Base-by-base conservation (phyloP, 176 grass and related monocot species). In the Oryza australiensis region DNA sequence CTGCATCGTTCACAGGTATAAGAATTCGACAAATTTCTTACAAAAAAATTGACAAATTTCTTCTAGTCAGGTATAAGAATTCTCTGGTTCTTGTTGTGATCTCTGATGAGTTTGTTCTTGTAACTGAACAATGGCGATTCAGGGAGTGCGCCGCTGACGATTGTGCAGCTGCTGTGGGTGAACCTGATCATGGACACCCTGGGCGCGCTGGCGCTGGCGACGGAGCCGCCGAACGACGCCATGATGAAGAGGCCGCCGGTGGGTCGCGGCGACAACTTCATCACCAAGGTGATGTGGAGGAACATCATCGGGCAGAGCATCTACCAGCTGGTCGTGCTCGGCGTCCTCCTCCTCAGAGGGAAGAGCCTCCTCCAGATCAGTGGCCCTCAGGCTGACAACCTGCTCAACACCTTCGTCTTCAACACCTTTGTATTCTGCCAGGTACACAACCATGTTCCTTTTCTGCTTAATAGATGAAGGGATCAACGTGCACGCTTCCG, bases 101-200 rank as follows among this genome's bases (percentile, higher is more conserved):
- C 10, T 40, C 0, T 40, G 38, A 40, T 40, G 0, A n/a, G 0
- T 14, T 1, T 46, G 62, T 32, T 38, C 2, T 3, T 45, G 37
- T 63, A 41, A 28, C 10, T 41, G 15, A 71, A 14, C 20, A 26
- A 14, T 48, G 45, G 12, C 2, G 4, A 14, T 74, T 75, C 83
- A 97, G 95, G 95, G 66, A 94, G 70, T 27, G 95, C 95, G 2
- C 95, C 95, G 5, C 67, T 97, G 76, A 97, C 92, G 41, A 93
- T 93, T 20, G 95, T 97, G 16, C 95, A 97, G 43, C 73, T 97
- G 70, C 78, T 97, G 43, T 97, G 95, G 95, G 95, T 97, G 53
- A 97, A 97, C 90, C 74, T 97, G 83, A 94, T 94, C 81, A 97
- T 97, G 95, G 95, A 97, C 81, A 97, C 95, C 3, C 88, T 97